Base-by-base conservation (phyloP, 1,284 basidiomycete genomes). In the Termitomyces sp. region DNA sequence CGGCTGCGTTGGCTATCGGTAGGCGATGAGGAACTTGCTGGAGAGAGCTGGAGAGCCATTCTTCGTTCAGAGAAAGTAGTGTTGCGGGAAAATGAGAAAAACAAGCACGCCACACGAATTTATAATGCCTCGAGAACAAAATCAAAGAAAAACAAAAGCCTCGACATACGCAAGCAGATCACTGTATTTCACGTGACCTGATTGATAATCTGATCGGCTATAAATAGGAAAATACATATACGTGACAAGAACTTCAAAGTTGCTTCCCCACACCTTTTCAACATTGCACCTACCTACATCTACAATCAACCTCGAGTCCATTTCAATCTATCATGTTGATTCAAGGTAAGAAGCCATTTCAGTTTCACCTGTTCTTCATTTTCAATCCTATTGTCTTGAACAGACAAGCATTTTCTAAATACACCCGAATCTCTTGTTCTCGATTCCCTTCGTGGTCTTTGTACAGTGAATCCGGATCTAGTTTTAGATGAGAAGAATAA, bases 331-430 rank as follows among this genome's bases (percentile, higher is more conserved):
- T 7, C 5, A 74, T 74, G 71, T 70, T 70, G 44, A 59, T 68
- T 19, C 70, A 72, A 61, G 70, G 70, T 70, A 39, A 56, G 62
- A 30, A 15, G 2, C 24, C n/a, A 51, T 40, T 8, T 19, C 54
- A n/a, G 9, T 48, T 19, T n/a, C 24, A 31, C 30, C 7, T 3
- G 19, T 21, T 43, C 17, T 10, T 31, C 13, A n/a, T 28, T n/a
- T 3, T 24, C 31, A 54, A 28, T 44, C 8, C 24, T 38, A 57
- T 24, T 38, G 47, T 40, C 42, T 31, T 34, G 9, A 46, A 36
- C 50, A 72, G 72, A 76, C 59, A 93, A 93, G 64, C 92, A 94
- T 72, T 82, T 94, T 60, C 60, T 90, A 54, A 92, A 92, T 67
- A 68, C 77, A 4, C 76, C 90, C 3, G 72, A 82, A 41, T 76